These are phyloP conservation scores for Coleophoma eucalyptorum DNA, from an alignment of 2,329 filamentous ascomycete species.

Conservation along the genomic window DNA sequence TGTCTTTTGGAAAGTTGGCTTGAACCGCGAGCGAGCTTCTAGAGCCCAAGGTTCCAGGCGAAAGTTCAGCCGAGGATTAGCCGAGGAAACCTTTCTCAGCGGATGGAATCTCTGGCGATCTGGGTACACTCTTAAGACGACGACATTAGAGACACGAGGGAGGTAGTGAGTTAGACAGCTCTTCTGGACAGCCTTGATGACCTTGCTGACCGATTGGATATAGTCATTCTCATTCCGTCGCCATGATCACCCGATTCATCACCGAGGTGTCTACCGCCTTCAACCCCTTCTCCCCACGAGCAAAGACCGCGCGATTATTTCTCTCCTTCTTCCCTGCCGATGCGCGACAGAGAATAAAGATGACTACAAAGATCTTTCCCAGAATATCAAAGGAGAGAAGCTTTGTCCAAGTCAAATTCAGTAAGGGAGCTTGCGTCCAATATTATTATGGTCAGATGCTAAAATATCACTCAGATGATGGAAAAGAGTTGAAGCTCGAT, in stretches of 20 bases:
- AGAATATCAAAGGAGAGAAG: conserved; percentile 65
- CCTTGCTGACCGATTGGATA: too few relatives aligned
- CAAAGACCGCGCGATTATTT: conserved; percentile 83
- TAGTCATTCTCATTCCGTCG: conserved; percentile 13
- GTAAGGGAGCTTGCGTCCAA: conserved; percentile 42
- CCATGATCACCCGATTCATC: conserved; percentile 83
- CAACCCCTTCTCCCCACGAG: conserved; percentile 81
- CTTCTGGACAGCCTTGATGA: too few relatives aligned
- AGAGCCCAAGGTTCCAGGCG: background rate
- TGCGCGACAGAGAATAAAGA: conserved; percentile 72
- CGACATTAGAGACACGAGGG: too few relatives aligned
- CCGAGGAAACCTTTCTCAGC: background rate
- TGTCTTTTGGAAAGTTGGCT: background rate
- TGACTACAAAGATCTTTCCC: conserved; percentile 74
- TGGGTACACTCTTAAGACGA: too few relatives aligned
- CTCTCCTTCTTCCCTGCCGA: conserved; percentile 79
- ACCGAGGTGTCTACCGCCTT: conserved; percentile 83
- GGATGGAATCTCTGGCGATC: background rate
- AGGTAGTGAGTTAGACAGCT: too few relatives aligned
- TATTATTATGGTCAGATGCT: background rate
- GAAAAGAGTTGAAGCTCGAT: conserved; percentile 83
- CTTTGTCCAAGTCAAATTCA: conserved; percentile 78
- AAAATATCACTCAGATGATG: conserved; percentile 63
- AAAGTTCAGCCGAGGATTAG: background rate
- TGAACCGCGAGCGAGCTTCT: background rate